phyloP scores from a whole-genome alignment of 2,329 filamentous ascomycete genomes.

The Metarhizium album region DNA sequence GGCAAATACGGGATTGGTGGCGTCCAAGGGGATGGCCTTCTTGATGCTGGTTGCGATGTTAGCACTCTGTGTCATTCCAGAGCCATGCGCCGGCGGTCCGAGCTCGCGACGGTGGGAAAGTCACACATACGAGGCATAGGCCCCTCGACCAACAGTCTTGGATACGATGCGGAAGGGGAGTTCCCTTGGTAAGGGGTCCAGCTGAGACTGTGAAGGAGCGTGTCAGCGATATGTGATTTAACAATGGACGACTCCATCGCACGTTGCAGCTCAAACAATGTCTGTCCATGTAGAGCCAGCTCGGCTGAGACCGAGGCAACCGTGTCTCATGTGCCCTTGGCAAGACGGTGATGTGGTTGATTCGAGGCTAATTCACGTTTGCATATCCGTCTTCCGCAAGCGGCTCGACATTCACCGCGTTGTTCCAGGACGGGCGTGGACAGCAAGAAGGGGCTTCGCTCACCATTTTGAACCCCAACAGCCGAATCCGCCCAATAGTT shows the following conservation, averaged over 20 bases:
- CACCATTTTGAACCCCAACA: neutral
- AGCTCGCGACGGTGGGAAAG: constrained; percentile 15
- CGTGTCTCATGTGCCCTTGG: neutral
- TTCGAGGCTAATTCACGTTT: neutral
- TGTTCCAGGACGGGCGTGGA: neutral
- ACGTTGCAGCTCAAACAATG: neutral
- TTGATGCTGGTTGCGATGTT: constrained; percentile 55
- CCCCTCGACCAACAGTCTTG: constrained; percentile 90
- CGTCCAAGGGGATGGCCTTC: constrained; percentile 70
- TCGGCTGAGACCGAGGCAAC: neutral
- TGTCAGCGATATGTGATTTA: neutral
- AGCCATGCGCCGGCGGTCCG: neutral
- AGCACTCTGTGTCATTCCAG: constrained; percentile 6
- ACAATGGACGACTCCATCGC: neutral
- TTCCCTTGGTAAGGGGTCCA: constrained; percentile 73
- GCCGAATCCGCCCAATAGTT: neutral
- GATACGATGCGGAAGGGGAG: constrained; percentile 92
- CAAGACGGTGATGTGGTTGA: neutral
- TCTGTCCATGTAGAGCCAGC: neutral
- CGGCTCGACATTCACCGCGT: neutral
- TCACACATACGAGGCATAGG: constrained; percentile 74
- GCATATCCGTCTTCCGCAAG: neutral
- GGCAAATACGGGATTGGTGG: constrained; percentile 70
- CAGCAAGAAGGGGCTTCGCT: neutral
- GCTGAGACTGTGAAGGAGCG: constrained; percentile 54